Evolutionary conservation across 75 land plant genomes (phyloP).

Genomic region (Ceratopteris richardii): DNA sequence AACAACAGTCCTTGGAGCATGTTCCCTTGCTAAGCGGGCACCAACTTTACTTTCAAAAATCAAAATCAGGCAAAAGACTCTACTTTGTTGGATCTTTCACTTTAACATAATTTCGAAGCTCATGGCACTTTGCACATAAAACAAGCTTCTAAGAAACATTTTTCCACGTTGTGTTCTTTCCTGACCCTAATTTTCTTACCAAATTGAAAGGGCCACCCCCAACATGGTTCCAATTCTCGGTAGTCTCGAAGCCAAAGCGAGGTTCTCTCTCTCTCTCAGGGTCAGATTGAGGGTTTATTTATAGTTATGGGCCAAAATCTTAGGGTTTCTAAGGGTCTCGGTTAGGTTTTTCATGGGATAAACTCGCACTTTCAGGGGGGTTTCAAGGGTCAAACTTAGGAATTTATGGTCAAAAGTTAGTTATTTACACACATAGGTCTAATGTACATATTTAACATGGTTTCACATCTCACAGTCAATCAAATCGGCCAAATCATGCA

Average conservation of each 20-base stretch:
- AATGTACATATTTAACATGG: no score
- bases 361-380: no score
- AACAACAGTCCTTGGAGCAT: constrained; percentile 54
- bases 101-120: constrained; percentile 57
- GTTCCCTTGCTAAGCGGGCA: constrained; percentile 25
- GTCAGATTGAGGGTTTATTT: no score
- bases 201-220: constrained; percentile 15
- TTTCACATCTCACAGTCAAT: no score
- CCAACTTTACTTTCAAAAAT: constrained; percentile 71
- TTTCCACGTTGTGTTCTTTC: constrained; percentile 29
- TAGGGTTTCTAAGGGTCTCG: no score
- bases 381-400: no score
- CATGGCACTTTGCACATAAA: constrained; percentile 78
- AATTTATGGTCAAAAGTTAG: no score
- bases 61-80: constrained; percentile 74
- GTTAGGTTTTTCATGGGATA: no score
- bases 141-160: constrained; percentile 35
- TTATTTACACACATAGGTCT: no score
- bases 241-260: constrained; percentile 33
- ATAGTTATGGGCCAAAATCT: no score
- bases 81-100: constrained; percentile 62
- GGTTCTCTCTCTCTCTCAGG: no score
- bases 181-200: constrained; percentile 33
- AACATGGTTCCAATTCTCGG: not conserved
- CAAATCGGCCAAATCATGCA: no score